Evolutionary conservation across 345 rosid species (phyloP).

Genomic region (Arabidopsis arenosa): DNA sequence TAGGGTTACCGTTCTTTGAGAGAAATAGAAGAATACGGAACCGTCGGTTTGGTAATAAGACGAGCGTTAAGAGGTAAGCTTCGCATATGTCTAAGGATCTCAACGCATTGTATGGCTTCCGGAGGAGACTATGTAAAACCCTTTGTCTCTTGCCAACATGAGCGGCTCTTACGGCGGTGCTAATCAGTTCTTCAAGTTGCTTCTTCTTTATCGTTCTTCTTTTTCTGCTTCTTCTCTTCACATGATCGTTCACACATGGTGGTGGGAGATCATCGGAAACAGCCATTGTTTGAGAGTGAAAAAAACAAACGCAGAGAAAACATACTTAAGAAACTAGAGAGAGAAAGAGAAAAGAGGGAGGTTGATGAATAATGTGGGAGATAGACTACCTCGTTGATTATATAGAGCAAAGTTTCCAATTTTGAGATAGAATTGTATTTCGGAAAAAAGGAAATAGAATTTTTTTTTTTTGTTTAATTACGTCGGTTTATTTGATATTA

Average conservation of each 20-base stretch:
- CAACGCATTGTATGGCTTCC: constrained; percentile 27
- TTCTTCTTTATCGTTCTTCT: neutral
- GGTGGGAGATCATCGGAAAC: constrained; percentile 27
- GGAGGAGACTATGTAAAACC: constrained; percentile 37
- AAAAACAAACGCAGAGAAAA: neutral
- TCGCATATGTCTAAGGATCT: constrained; percentile 21
- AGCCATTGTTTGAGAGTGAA: constrained; percentile 9
- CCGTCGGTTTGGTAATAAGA: neutral
- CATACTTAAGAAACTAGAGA: too few species aligned
- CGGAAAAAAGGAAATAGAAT: neutral
- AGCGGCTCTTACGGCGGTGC: constrained; percentile 11
- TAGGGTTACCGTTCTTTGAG: constrained; percentile 37
- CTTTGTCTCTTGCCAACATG: constrained; percentile 38
- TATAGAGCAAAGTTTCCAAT: neutral
- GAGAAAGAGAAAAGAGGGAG: neutral
- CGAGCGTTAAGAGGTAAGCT: constrained; percentile 26
- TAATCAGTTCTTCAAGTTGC: neutral
- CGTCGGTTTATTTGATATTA: neutral
- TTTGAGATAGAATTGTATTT: neutral
- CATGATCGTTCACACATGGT: neutral
- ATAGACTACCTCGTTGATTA: neutral
- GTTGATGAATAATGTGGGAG: neutral
- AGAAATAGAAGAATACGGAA: neutral
- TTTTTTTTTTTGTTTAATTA: neutral
- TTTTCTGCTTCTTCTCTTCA: constrained; percentile 16